These are phyloP conservation scores for Fonsecaea nubica DNA, from an alignment of 2,329 filamentous ascomycete species.

Conservation along the genomic window DNA sequence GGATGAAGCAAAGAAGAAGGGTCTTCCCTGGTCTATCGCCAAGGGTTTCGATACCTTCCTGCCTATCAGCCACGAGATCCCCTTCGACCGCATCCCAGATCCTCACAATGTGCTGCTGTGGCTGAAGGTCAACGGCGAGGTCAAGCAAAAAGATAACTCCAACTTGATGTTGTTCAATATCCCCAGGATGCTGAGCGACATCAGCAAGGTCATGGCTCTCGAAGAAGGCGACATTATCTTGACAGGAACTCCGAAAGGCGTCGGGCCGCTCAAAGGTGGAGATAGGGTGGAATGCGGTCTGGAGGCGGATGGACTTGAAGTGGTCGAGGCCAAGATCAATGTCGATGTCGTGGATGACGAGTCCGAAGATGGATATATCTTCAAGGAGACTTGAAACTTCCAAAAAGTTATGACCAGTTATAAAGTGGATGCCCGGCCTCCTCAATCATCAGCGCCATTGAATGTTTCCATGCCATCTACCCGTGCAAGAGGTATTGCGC, in stretches of 20 bases:
- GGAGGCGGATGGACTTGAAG: conserved; percentile 77
- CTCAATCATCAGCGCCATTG: neutral
- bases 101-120: conserved; percentile 89
- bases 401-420: neutral
- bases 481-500: neutral
- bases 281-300: conserved; percentile 88
- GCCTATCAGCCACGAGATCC: conserved; percentile 80
- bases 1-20: conserved; percentile 96
- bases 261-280: conserved; percentile 82
- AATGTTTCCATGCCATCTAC: neutral
- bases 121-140: conserved; percentile 79
- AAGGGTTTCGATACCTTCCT: conserved; percentile 99
- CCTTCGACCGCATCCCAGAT: conserved; percentile 79
- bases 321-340: conserved; percentile 84
- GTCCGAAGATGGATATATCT: conserved; percentile 77
- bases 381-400: conserved; percentile 68
- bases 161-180: conserved; percentile 93
- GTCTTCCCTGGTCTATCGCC: conserved; percentile 92
- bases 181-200: conserved; percentile 84
- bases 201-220: conserved; percentile 92
- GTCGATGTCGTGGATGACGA: conserved; percentile 74
- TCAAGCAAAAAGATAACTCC: conserved; percentile 85
- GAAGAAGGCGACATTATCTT: conserved; percentile 90
- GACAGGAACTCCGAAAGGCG: conserved; percentile 97
- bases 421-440: neutral